phyloP scores from a whole-genome alignment of 345 rosid genomes.

The Diplotaxis tenuifolia region DNA sequence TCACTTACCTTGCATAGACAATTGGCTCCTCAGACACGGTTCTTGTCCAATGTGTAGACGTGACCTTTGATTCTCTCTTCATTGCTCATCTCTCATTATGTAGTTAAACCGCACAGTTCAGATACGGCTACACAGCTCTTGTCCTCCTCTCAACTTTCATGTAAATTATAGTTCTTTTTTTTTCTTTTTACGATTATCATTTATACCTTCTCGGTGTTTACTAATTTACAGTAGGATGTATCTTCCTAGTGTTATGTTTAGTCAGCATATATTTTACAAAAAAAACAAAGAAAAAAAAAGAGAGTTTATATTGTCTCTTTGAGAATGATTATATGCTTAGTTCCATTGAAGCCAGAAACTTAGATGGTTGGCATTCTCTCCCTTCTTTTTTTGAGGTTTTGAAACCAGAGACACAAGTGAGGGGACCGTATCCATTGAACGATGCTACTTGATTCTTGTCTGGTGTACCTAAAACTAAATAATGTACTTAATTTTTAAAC shows the following conservation, averaged over 20 bases:
- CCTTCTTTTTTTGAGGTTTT: not conserved
- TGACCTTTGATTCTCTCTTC: constrained; percentile 49
- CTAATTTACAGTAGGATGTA: not conserved
- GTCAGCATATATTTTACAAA: constrained; percentile 18
- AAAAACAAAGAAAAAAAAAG: not conserved
- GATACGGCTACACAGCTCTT: not conserved
- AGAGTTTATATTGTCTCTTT: not conserved
- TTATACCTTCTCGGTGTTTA: not conserved
- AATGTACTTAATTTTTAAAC: not conserved
- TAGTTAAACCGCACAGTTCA: not conserved
- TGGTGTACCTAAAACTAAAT: constrained; percentile 1
- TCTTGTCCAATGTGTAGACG: constrained; percentile 96
- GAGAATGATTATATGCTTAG: not conserved
- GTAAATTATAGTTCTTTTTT: constrained; percentile 19
- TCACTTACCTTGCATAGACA: constrained; percentile 93
- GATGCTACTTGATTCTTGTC: constrained; percentile 21
- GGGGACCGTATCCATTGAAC: not conserved
- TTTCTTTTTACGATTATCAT: constrained; percentile 3
- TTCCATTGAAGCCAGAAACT: constrained; percentile 22
- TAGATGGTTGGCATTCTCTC: constrained; percentile 4
- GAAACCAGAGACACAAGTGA: constrained; percentile 1
- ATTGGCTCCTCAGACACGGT: constrained; percentile 84
- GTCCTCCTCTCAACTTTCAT: not conserved
- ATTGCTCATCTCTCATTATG: not conserved
- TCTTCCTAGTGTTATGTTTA: constrained; percentile 5